A percentile compares a stretch with the other conserved stretches of the same genome.
Evolutionary conservation across 495 filamentous ascomycete genomes (phyloP).

Genomic region (Polyplosphaeria fusca): DNA sequence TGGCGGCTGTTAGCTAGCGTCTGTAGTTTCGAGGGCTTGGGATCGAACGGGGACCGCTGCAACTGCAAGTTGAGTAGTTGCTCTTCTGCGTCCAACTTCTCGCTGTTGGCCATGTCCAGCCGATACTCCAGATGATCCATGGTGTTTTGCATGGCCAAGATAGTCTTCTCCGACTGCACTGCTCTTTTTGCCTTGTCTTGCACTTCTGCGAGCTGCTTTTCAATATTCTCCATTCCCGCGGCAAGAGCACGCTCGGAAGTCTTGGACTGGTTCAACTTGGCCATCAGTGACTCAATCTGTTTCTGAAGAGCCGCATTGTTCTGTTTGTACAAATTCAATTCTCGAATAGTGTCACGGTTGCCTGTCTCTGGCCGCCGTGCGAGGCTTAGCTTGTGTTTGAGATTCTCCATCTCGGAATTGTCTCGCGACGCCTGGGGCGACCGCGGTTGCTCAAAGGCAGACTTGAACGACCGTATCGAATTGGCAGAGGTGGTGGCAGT

Average conservation of each 20-base stretch:
- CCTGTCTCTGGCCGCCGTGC: conserved; percentile 22
- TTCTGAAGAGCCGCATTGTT: conserved; percentile 28
- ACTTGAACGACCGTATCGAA: conserved; percentile 28
- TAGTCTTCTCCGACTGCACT: conserved; percentile 19
- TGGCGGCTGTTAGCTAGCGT: neutral
- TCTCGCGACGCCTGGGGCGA: conserved; percentile 3
- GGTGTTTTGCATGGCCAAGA: conserved; percentile 24
- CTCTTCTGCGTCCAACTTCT: conserved; percentile 28
- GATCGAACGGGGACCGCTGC: conserved; percentile 15
- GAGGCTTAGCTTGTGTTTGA: conserved; percentile 28
- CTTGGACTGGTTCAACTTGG: conserved; percentile 32
- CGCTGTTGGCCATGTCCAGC: conserved; percentile 27
- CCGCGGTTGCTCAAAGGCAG: conserved; percentile 26
- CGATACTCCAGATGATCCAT: conserved; percentile 30
- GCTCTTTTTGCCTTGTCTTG: conserved; percentile 29
- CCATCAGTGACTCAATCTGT: conserved; percentile 31
- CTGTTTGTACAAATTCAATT: conserved; percentile 25
- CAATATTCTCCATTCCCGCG: conserved; percentile 10
- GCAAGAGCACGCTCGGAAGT: conserved; percentile 13
- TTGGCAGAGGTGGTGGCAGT: conserved; percentile 24
- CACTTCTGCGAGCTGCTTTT: conserved; percentile 15
- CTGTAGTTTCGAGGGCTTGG: neutral
- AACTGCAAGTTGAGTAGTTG: conserved; percentile 18
- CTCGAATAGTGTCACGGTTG: conserved; percentile 20
- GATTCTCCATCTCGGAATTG: conserved; percentile 26